Base-by-base conservation (phyloP, 2,329 filamentous ascomycete species). In the Mycosphaerella arachidis region DNA sequence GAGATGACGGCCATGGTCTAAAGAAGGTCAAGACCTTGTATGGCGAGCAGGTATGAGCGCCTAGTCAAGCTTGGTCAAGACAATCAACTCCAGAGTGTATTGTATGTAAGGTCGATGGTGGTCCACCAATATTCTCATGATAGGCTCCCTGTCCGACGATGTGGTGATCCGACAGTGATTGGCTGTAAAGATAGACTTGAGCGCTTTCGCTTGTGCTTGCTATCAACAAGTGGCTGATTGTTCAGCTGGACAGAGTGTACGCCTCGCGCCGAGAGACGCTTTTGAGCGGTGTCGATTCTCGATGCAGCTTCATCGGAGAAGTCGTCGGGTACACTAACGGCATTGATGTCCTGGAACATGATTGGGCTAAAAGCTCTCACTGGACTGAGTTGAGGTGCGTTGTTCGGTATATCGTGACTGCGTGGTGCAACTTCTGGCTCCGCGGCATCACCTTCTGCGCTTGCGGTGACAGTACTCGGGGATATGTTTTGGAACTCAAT, bases 1-100 rank as follows among this genome's bases (percentile, higher is more conserved):
- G 53, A 35, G 55, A 60, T 45, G 66, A 63, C 24, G 56, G 56
- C n/a, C 13, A 53, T 10, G 48, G 48, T n/a, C 24, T 48, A 5
- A 66, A 63, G 61, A 59, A 50, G 48, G 55, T 65, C 16, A 63
- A 63, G 53, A 53, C 40, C 43, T 57, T 67, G 59, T 37, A 59
- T 37, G 57, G 57, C 6, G 37, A 61, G 18, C 31, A 45, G 46
- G 62, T 59, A 31, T 58, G 18, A 4, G n/a, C 40, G 40, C 13
- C 18, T n/a, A 3, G 5, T n/a, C n/a, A n/a, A 43, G 40, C 16
- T n/a, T n/a, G 3, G 7, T n/a, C n/a, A 7, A 7, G 12, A 3
- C 13, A 43, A 3, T 20, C 1, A 43, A 43, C 40, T 43, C 40
- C 40, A 18, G 18, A 37, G 7, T 43, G 40, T 43, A 43, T n/a